These are phyloP conservation scores for Talaromyces albobiverticillius DNA, from an alignment of 2,329 filamentous ascomycete species.

Conservation along the genomic window DNA sequence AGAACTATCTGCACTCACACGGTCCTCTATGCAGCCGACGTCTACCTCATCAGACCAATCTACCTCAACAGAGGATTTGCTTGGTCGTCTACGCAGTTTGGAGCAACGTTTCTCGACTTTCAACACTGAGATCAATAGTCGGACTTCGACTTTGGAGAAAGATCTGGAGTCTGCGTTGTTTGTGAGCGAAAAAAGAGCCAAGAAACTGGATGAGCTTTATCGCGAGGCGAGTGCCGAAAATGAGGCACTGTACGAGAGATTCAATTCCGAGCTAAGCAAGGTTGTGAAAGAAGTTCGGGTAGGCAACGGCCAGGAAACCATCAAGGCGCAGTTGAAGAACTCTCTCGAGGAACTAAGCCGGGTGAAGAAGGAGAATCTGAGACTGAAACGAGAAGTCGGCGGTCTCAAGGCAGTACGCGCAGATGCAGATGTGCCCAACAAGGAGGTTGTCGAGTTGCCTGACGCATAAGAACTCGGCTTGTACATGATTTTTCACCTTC, in stretches of 20 bases:
- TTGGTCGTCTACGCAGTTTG: constrained; percentile 60
- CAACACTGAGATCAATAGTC: constrained; percentile 58
- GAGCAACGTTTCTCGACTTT: constrained; percentile 64
- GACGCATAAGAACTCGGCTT: constrained; percentile 4
- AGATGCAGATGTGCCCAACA: constrained; percentile 26
- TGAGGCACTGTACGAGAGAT: constrained; percentile 84
- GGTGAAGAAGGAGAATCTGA: constrained; percentile 80
- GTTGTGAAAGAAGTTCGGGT: constrained; percentile 74
- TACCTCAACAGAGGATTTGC: constrained; percentile 26
- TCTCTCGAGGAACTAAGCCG: constrained; percentile 72
- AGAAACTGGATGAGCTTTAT: constrained; percentile 82
- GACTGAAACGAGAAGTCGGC: constrained; percentile 77
- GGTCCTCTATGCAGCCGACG: constrained; percentile 22
- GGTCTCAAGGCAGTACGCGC: constrained; percentile 58
- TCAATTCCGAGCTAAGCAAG: constrained; percentile 85
- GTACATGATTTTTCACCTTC: background rate
- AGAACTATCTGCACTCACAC: constrained; percentile 61
- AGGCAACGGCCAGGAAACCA: constrained; percentile 74
- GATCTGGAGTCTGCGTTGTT: constrained; percentile 71
- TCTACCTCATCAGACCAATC: constrained; percentile 20
- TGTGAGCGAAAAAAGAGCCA: constrained; percentile 73
- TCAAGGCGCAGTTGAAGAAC: constrained; percentile 69
- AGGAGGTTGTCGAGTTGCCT: constrained; percentile 13
- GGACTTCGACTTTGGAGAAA: constrained; percentile 62
- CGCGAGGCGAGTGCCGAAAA: constrained; percentile 87